Base-by-base conservation (phyloP, 2,329 filamentous ascomycete genomes). In the Penicillium sp. region DNA sequence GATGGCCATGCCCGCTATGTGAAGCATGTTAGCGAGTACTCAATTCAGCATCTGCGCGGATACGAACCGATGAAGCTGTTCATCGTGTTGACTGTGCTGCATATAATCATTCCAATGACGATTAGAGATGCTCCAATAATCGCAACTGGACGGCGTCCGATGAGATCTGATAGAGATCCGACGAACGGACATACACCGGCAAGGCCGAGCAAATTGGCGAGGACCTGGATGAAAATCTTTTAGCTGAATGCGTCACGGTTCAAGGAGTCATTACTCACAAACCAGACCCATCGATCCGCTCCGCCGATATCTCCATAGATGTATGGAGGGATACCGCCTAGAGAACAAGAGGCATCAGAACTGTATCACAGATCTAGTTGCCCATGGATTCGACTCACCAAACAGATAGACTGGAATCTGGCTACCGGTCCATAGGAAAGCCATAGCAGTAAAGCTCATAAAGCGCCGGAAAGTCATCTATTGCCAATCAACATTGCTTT, bases 181-280 rank as follows among this genome's bases (percentile, higher is more conserved):
- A 88, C 84, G 58, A 88, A 82, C 4, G 80, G 80, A 54, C 79
- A 82, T 8, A 82, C 71, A 12, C 78, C 78, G 5, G 79, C 78
- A 42, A 79, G 72, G 22, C 78, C 72, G 19, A 82, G 73, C 12
- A 83, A 67, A 55, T 82, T 79, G 27, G 70, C 73, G 14, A 77
- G 64, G 31, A 79, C 71, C 69, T 72, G 30, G 30, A 4, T 9
- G 22, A 37, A 12, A 9, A 7, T n/a, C 29, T 22, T 8, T 38
- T 54, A 33, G 51, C 25, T 36, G 25, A 25, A 29, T 11, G 37
- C 31, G 2, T 12, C 37, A 11, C 27, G 28, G 13, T 25, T 16
- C 18, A 13, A 12, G 12, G n/a, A 2, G 29, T 38, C 3, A 18
- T 22, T 12, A 64, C 69, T 30, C 56, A 72, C 73, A 67, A 83